A percentile compares a stretch with the other conserved stretches of the same genome.
phyloP scores from a whole-genome alignment of 306 rosid species.

The Medicago truncatula region DNA sequence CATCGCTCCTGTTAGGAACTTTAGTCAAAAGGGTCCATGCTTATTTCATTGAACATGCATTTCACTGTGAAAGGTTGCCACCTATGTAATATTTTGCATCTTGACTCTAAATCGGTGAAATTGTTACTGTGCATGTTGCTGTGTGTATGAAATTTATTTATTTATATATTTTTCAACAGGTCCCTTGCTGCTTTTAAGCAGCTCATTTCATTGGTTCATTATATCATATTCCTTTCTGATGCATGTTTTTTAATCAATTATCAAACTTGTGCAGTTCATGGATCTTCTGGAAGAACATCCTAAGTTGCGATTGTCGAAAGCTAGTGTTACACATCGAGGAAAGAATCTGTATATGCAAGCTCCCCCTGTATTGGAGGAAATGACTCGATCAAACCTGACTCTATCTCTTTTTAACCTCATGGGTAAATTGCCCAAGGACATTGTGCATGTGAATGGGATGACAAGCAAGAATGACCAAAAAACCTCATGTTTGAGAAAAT shows the following conservation, averaged over 20 bases:
- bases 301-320: constrained; percentile 71
- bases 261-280: constrained; percentile 61
- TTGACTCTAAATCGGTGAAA: constrained; percentile 20
- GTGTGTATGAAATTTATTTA: not conserved
- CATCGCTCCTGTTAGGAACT: not conserved
- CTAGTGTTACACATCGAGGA: constrained; percentile 77
- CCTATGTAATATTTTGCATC: constrained; percentile 12
- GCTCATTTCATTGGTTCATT: not conserved
- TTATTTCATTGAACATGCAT: constrained; percentile 6
- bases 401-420: constrained; percentile 69
- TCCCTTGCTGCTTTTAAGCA: constrained; percentile 10
- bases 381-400: constrained; percentile 88
- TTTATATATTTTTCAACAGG: not conserved
- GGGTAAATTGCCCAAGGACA: constrained; percentile 70
- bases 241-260: constrained; percentile 13
- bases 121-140: not conserved
- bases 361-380: constrained; percentile 92
- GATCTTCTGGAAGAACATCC: constrained; percentile 84
- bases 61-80: not conserved
- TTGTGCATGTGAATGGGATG: constrained; percentile 79
- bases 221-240: constrained; percentile 30
- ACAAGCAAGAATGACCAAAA: constrained; percentile 65
- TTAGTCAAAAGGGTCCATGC: constrained; percentile 9
- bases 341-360: constrained; percentile 95
- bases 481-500: constrained; percentile 67